Percentiles rank a stretch among this genome's conserved stretches.
Evolutionary conservation across 1,284 basidiomycete species (phyloP).

Genomic region (Apiotrichum akiyoshidainum): DNA sequence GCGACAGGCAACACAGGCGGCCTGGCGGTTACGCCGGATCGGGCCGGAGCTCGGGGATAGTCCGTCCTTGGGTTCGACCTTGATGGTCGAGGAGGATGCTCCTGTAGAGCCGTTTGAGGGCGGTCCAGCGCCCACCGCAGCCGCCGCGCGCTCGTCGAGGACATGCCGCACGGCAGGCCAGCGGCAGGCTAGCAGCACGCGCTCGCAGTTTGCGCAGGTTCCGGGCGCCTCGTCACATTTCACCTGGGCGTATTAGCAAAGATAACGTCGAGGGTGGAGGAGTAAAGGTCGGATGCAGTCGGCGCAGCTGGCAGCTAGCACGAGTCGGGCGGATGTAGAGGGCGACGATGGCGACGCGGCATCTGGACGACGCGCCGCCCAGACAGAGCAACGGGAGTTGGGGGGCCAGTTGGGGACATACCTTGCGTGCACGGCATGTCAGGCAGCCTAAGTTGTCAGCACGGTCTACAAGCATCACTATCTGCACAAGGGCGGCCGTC

Average conservation of each 20-base stretch:
- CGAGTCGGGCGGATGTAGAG: no score
- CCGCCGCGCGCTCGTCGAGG: conserved; percentile 11
- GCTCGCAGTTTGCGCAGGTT: conserved; percentile 25
- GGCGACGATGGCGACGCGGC: no score
- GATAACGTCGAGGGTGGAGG: background rate
- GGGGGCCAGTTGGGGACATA: conserved; percentile 6
- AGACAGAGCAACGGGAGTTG: no score
- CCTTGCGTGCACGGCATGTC: conserved; percentile 25
- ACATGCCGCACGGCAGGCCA: conserved; percentile 24
- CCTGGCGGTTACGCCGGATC: conserved; percentile 14
- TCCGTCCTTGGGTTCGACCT: background rate
- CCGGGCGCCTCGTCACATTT: conserved; percentile 29
- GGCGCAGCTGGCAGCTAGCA: no score
- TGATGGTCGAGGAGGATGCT: background rate
- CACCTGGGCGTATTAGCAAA: conserved; percentile 13
- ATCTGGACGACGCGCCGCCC: no score
- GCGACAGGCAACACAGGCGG: conserved; percentile 11
- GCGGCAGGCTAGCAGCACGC: conserved; percentile 19
- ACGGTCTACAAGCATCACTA: no score
- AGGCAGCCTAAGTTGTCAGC: conserved; percentile 14
- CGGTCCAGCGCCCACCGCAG: background rate
- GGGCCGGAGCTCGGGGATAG: conserved; percentile 6
- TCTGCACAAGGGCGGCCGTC: no score
- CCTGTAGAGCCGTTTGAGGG: no score
- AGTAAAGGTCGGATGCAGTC: background rate